A percentile compares a stretch with the other conserved stretches of the same genome.
These are phyloP conservation scores for Gastrodia elata DNA, from an alignment of 106 monocot genomes.

Conservation along the genomic window DNA sequence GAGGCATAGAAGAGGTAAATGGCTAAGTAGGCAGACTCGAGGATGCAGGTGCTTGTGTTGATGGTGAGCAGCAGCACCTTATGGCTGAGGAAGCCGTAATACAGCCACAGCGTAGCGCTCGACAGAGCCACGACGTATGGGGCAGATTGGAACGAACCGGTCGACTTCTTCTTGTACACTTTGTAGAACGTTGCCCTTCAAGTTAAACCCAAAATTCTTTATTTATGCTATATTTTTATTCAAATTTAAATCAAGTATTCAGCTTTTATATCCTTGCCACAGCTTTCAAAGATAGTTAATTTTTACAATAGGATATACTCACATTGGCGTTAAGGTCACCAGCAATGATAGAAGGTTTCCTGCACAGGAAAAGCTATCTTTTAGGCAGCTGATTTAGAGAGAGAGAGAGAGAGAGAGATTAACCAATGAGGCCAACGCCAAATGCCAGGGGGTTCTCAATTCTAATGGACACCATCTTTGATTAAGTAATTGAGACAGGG, in stretches of 20 bases:
- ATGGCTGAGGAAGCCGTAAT: slow-evolving; percentile 24
- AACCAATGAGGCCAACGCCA: slow-evolving; percentile 24
- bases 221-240: background rate
- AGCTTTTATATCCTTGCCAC: background rate
- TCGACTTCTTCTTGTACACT: slow-evolving; percentile 39
- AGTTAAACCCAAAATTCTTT: background rate
- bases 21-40: slow-evolving; percentile 28
- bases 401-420: slow-evolving; percentile 3
- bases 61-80: slow-evolving; percentile 32
- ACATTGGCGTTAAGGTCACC: slow-evolving; percentile 37
- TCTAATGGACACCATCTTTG: slow-evolving; percentile 25
- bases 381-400: background rate
- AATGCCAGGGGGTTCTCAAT: slow-evolving; percentile 27
- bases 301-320: slow-evolving; percentile 3
- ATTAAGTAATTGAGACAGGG: background rate
- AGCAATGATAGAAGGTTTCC: slow-evolving; percentile 37
- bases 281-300: background rate
- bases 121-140: slow-evolving; percentile 41
- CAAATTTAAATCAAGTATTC: background rate
- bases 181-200: slow-evolving; percentile 40
- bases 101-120: slow-evolving; percentile 43
- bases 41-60: slow-evolving; percentile 21
- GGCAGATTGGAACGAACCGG: slow-evolving; percentile 30
- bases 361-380: background rate
- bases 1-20: slow-evolving; percentile 32